phyloP scores from a whole-genome alignment of 345 rosid genomes.

The Theobroma cacao region DNA sequence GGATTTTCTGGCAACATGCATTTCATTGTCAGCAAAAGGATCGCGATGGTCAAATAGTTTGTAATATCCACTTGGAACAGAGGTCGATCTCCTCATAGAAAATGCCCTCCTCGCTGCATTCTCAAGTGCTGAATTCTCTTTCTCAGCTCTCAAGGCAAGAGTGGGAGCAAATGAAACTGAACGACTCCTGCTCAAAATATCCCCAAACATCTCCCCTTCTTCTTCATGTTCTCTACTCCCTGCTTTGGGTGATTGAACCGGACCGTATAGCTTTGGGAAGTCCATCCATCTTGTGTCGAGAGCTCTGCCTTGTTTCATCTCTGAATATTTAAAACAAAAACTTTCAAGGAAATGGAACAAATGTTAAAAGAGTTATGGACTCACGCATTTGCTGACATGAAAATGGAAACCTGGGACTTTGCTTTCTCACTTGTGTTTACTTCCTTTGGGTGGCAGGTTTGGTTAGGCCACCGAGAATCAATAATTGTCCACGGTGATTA shows the following conservation, averaged over 20 bases:
- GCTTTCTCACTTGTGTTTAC: neutral
- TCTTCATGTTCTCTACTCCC: neutral
- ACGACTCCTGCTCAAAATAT: slow-evolving; percentile 2
- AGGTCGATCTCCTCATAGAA: neutral
- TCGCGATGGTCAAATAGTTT: neutral
- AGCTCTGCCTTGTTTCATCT: neutral
- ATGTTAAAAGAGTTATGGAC: neutral
- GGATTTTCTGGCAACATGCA: neutral
- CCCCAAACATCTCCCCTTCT: neutral
- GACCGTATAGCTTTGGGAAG: neutral
- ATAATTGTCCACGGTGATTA: neutral
- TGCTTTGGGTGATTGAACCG: neutral
- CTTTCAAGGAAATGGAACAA: too few species aligned
- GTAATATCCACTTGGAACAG: neutral
- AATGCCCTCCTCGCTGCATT: neutral
- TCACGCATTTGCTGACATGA: neutral
- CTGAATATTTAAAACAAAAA: too few species aligned
- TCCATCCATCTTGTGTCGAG: neutral
- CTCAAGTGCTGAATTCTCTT: neutral
- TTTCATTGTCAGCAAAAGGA: neutral
- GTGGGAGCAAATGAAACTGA: neutral
- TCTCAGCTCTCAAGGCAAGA: neutral
- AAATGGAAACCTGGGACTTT: neutral
- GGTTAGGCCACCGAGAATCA: neutral
- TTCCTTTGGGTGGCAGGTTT: neutral